A percentile compares a stretch with the other conserved stretches of the same genome.
Conservation (phyloP, 306 rosid species). For the Parietaria judaica region DNA sequence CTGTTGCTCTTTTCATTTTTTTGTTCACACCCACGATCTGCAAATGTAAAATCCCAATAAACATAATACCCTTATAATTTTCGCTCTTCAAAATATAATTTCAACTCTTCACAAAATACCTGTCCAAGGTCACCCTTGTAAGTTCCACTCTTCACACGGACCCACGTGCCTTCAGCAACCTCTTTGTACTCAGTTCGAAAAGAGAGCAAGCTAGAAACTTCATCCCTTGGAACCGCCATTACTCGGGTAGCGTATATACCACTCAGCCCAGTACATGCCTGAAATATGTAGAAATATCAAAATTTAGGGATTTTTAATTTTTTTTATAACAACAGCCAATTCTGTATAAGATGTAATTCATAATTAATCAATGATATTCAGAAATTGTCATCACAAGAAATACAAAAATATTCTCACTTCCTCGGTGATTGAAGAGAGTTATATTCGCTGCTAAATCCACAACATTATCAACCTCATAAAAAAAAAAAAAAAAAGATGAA, state of each 20-base stretch:
- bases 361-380: too few species aligned
- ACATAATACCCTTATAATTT: conserved; percentile 4
- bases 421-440: not conserved
- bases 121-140: conserved; percentile 95
- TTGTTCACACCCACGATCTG: conserved; percentile 69
- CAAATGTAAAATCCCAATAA: conserved; percentile 22
- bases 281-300: not conserved
- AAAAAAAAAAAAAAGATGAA: not conserved
- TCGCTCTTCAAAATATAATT: not conserved
- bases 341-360: too few species aligned
- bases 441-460: conserved; percentile 5
- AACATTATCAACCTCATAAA: conserved; percentile 10
- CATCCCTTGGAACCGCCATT: conserved; percentile 64
- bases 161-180: conserved; percentile 72
- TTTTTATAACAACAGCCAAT: not conserved
- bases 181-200: conserved; percentile 40
- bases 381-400: not conserved
- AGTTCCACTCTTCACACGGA: conserved; percentile 78
- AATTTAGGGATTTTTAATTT: not conserved
- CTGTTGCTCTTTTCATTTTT: conserved; percentile 50
- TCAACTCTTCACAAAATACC: conserved; percentile 32
- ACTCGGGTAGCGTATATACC: conserved; percentile 59
- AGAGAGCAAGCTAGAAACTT: conserved; percentile 56
- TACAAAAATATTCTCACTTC: not conserved
- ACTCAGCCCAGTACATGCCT: conserved; percentile 87